Evolutionary conservation across 257 asterid species (phyloP), one percentile per base, ranked within the genome.

Genomic region (Anisodus tanguticus): DNA sequence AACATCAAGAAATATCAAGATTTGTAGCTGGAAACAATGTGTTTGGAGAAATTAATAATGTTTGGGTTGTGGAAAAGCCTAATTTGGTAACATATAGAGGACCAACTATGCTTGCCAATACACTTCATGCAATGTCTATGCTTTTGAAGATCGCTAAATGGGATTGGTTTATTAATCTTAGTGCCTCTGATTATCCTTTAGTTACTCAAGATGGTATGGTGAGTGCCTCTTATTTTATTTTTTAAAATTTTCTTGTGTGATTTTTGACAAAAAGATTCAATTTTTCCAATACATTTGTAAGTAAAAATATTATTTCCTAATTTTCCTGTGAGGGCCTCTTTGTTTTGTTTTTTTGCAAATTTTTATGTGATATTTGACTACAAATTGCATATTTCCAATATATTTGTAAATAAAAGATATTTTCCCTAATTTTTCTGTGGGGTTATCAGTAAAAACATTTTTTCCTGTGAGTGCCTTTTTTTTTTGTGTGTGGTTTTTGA

Each of bases 141-240:
- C 94, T 95, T 57, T 63, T 93, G 84, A 93, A 89, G 54, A 88
- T 87, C 81, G 95, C 95, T 0, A 68, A 89, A 6, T 95, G 98
- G 98, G 98, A 95, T 85, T 95, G 98, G 98, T 95, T 95, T 83
- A 89, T 95, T 41, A 95, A 95, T 90, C 98, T 95, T 87, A 93
- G 98, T 80, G 98, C 98, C 62, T 92, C 98, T 51, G 98, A 95
- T 82, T 95, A 95, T 85, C 98, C 98, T 83, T 84, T 95, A 58
- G 84, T 95, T 78, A 95, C 98, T 86, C 98, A 95, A 95, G 98
- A 95, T 94, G 98, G 98, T 95, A 95, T 87, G 96, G 98, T 95
- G 94, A 95, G 98, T 95, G 87, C 59, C 83, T 39, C 37, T 15
- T 2, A 4, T 43, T 63, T 64, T 64, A 3, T 26, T 9, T 10